Evolutionary conservation across 148 eudicot species (phyloP).

Genomic region (Vaccinium corymbosum): DNA sequence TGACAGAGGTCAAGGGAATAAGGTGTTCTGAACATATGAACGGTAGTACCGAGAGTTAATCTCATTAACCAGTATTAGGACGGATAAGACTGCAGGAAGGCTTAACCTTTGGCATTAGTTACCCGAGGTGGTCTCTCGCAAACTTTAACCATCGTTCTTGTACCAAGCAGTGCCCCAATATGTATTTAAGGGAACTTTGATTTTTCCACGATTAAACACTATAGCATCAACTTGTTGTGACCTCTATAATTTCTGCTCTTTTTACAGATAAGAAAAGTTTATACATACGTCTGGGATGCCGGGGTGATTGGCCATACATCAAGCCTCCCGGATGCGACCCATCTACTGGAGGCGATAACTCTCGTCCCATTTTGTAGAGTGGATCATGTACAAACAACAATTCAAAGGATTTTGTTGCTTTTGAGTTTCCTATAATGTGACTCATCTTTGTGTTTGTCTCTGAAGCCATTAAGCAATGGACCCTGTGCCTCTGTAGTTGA

Average conservation of each 20-base stretch:
- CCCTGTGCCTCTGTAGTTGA: not conserved
- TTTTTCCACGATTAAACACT: not conserved
- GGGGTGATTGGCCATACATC: constrained; percentile 98
- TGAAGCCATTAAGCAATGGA: not conserved
- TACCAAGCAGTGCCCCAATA: not conserved
- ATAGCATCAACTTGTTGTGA: not conserved
- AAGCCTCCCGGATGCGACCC: constrained; percentile 90
- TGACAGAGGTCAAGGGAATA: not conserved
- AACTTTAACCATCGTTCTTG: not conserved
- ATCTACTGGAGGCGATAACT: constrained; percentile 33
- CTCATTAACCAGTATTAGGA: not conserved
- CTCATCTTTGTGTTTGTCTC: not conserved
- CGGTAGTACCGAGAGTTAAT: not conserved
- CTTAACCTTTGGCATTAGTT: not conserved
- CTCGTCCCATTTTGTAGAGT: constrained; percentile 25
- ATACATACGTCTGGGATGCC: constrained; percentile 85
- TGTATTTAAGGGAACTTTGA: not conserved
- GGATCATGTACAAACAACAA: not conserved
- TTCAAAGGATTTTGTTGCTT: not conserved
- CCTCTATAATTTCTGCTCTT: constrained; percentile 9
- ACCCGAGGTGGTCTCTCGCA: not conserved
- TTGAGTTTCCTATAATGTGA: not conserved
- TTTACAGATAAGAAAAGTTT: constrained; percentile 76
- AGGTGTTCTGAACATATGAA: not conserved
- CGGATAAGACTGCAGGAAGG: not conserved